phyloP scores from a whole-genome alignment of 2,329 filamentous ascomycete species.

The Aaosphaeria pasadenensis region DNA sequence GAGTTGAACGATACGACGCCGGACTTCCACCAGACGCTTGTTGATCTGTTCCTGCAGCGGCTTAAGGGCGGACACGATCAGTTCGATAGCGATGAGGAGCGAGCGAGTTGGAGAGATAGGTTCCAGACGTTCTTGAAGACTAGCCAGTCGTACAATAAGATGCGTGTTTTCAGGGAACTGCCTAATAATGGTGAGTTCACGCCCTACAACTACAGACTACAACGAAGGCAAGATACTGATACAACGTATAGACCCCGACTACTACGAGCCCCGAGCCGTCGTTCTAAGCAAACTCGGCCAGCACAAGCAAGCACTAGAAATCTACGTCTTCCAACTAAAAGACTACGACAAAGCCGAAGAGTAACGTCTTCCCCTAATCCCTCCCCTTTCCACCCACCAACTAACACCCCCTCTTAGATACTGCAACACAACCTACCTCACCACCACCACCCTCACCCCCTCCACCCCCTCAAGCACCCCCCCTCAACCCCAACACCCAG shows the following conservation, averaged over 20 bases:
- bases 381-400: conserved; percentile 39
- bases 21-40: conserved; percentile 81
- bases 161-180: conserved; percentile 72
- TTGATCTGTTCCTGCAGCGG: conserved; percentile 65
- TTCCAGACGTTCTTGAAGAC: conserved; percentile 72
- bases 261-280: conserved; percentile 86
- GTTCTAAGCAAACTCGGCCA: conserved; percentile 93
- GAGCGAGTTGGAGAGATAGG: conserved; percentile 55
- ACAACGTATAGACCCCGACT: conserved; percentile 63
- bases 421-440: conserved; percentile 80
- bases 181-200: conserved; percentile 68
- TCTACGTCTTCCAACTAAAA: conserved; percentile 92
- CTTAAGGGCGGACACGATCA: conserved; percentile 38
- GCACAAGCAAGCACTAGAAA: conserved; percentile 92
- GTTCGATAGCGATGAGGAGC: conserved; percentile 34
- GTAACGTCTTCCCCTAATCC: conserved; percentile 42
- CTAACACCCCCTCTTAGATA: conserved; percentile 48
- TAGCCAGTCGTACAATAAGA: conserved; percentile 77
- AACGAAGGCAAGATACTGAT: not conserved
- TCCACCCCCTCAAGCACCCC: conserved; percentile 24
- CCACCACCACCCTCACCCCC: conserved; percentile 42
- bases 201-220: not conserved
- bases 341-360: conserved; percentile 91
- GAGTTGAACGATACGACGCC: conserved; percentile 82
- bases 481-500: conserved; percentile 39